Base-by-base conservation (phyloP, 2,329 filamentous ascomycete species). In the Phialophora macrospora region DNA sequence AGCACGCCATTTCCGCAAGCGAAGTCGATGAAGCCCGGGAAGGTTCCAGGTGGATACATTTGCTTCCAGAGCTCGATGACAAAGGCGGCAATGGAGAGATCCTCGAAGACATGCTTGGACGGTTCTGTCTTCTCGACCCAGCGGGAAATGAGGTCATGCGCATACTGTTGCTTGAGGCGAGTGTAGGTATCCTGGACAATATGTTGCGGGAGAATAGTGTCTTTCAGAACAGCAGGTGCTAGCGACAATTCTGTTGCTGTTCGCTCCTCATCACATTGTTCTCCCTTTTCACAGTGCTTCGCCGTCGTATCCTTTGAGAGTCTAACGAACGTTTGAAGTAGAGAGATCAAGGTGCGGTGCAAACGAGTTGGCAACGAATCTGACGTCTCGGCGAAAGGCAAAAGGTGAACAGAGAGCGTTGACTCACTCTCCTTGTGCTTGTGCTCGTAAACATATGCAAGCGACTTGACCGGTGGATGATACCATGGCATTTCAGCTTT, bases 1-100 rank as follows among this genome's bases (percentile, higher is more conserved):
- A 99, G 84, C 3, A 99, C 82, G 0, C 95, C 95, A 74, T 98
- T 99, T 1, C 95, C 95, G 75, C 95, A 98, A 4, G 94, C 95
- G 54, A 99, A 92, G 74, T 99, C 95, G 22, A 97, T 91, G 73
- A 98, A 99, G 0, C 94, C 93, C 0, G 92, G 91, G 72, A 97
- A 97, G 5, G 73, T 74, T 2, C 69, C 64, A 17, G 64, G 22
- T 0, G 76, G 75, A 75, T 98, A 98, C 88, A 97, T 94, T 64
- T 90, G 87, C 12, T 81, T 79, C 95, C 95, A 99, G 1, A 98
- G 80, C 80, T 97, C 93, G 28, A 98, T 91, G 59, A 98, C 81
- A 73, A 97, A 99, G 0, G 94, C 91, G 0, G 94, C 91, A 68
- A 99, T 97, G 3, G 88, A 86, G 22, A 99, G 80, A 75, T 98